phyloP scores from a whole-genome alignment of 2,329 filamentous ascomycete species.

The Trichoderma breve region DNA sequence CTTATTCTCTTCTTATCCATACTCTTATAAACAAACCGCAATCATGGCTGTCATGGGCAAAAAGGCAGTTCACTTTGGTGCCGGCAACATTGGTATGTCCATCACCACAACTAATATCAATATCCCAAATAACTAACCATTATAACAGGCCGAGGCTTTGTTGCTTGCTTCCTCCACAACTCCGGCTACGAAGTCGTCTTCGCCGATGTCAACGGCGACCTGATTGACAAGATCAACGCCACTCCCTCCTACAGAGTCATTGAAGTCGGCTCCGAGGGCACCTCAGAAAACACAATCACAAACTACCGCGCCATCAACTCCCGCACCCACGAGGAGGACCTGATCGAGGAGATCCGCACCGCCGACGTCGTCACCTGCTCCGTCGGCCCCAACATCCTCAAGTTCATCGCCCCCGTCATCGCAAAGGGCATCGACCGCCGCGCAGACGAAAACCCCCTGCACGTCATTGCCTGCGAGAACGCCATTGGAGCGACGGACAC shows the following conservation, averaged over 20 bases:
- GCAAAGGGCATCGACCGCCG: conserved; percentile 88
- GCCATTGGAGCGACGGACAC: conserved; percentile 92
- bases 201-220: conserved; percentile 82
- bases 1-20: neutral
- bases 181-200: conserved; percentile 96
- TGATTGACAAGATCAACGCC: conserved; percentile 77
- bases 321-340: conserved; percentile 74
- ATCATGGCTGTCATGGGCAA: conserved; percentile 59
- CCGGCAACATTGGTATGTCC: conserved; percentile 72
- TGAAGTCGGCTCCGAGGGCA: conserved; percentile 83
- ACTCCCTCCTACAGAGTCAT: conserved; percentile 83
- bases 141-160: conserved; percentile 66
- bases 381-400: conserved; percentile 92
- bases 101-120: neutral
- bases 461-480: conserved; percentile 98
- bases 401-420: conserved; percentile 93
- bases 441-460: conserved; percentile 65
- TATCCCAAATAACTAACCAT: neutral
- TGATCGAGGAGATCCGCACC: conserved; percentile 79
- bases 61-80: conserved; percentile 81
- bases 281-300: conserved; percentile 77
- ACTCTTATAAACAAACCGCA: conserved; percentile 18
- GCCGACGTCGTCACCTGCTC: conserved; percentile 95
- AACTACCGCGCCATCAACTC: conserved; percentile 98
- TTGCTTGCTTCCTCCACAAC: conserved; percentile 89